These are phyloP conservation scores for Paraphoma sp. DNA, from an alignment of 2,329 filamentous ascomycete species.

Conservation along the genomic window DNA sequence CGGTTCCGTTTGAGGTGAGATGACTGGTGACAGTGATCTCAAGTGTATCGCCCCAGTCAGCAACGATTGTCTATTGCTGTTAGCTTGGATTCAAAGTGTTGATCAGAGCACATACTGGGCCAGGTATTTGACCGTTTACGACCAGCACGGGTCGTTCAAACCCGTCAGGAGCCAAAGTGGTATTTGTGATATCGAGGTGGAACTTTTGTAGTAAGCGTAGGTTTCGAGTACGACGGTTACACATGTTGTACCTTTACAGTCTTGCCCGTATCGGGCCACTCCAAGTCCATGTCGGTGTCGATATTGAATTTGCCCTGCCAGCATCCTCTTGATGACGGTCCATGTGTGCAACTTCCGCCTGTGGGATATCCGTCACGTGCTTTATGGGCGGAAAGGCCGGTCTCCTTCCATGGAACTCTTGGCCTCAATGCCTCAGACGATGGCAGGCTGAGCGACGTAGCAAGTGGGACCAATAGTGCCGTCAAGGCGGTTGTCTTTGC, in stretches of 20 bases:
- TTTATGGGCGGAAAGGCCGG: constrained; percentile 16
- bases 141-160: constrained; percentile 48
- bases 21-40: constrained; percentile 47
- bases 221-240: neutral
- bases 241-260: constrained; percentile 31
- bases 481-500: constrained; percentile 11
- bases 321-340: constrained; percentile 28
- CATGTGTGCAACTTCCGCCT: constrained; percentile 21
- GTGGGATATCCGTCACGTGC: constrained; percentile 18
- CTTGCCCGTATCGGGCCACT: constrained; percentile 52
- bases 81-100: constrained; percentile 6
- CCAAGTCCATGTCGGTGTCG: constrained; percentile 52
- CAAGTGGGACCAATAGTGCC: constrained; percentile 20
- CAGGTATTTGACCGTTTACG: constrained; percentile 57
- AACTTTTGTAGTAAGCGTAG: constrained; percentile 42
- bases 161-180: constrained; percentile 56
- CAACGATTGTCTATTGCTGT: constrained; percentile 49
- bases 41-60: constrained; percentile 50
- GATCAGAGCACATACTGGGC: constrained; percentile 48
- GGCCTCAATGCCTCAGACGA: constrained; percentile 9
- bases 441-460: constrained; percentile 25
- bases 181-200: constrained; percentile 52
- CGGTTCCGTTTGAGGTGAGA: constrained; percentile 54
- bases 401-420: constrained; percentile 33
- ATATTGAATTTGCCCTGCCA: constrained; percentile 46